Evolutionary conservation across 768 basidiomycete species (phyloP), one percentile per base, ranked within the genome.

Genomic region (Mycena epipterygia): DNA sequence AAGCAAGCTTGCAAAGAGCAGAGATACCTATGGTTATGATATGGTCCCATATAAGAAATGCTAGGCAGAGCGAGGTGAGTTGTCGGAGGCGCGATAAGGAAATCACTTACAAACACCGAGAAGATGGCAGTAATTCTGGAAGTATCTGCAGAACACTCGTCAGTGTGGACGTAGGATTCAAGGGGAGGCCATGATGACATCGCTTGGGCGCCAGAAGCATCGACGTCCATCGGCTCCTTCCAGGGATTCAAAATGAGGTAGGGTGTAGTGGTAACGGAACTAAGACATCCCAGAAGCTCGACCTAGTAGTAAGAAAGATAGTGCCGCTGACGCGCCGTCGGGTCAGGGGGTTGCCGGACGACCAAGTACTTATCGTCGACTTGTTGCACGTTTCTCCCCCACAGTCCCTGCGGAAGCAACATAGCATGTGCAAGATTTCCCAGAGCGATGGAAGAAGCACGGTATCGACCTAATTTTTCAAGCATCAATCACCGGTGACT

Each of bases 61-160:
- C 63, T 64, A 41, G 19, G 1, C 46, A 30, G 27, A 17, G 25
- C n/a, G 5, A 64, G 2, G 14, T 55, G 8, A 55, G 41, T 19
- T 41, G 3, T 17, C 30, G 41, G 5, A 41, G 2, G 46, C 23
- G 33, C 49, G 48, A 52, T 48, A 63, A 37, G n/a, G 3, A 16
- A 52, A 41, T 25, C 19, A 7, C 60, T 35, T 39, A 52, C 61
- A 44, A n/a, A 55, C 23, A 19, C 51, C 51, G 32, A 68, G 21
- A 25, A 61, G 27, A 68, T 68, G 59, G 13, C 37, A 68, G n/a
- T 61, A 65, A 57, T 65, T 65, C n/a, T 48, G 44, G 29, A 65
- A 57, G 25, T 46, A 56, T 65, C 67, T 68, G 51, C 11, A 9
- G 39, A 23, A 46, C 5, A 16, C 5, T 19, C 19, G 51, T 46